phyloP scores from a whole-genome alignment of 2,329 filamentous ascomycete genomes.

The Lizonia empirigonia region DNA sequence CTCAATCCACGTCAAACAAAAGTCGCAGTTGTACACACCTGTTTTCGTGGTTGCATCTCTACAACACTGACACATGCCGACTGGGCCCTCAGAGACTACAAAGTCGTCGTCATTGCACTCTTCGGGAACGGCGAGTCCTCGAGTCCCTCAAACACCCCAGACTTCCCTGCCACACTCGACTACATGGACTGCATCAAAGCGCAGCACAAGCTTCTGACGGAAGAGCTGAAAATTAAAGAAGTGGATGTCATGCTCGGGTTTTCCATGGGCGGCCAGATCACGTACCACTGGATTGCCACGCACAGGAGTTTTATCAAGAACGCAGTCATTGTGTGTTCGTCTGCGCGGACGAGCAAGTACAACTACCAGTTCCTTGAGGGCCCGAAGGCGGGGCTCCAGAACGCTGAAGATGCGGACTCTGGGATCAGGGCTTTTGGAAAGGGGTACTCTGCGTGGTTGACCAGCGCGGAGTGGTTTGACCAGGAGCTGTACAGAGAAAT shows the following conservation, averaged over 20 bases:
- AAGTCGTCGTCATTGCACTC: constrained; percentile 58
- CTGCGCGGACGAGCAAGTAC: constrained; percentile 58
- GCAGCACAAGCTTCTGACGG: constrained; percentile 52
- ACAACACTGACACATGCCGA: constrained; percentile 56
- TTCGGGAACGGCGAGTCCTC: constrained; percentile 61
- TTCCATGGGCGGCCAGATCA: constrained; percentile 62
- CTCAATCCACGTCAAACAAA: constrained; percentile 32
- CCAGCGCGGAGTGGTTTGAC: constrained; percentile 51
- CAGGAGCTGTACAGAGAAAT: constrained; percentile 43
- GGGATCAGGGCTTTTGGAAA: constrained; percentile 47
- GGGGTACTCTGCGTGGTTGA: constrained; percentile 50
- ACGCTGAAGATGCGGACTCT: constrained; percentile 46
- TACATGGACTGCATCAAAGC: constrained; percentile 60
- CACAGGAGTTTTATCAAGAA: constrained; percentile 54
- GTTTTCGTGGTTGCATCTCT: constrained; percentile 60
- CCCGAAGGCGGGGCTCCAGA: constrained; percentile 56
- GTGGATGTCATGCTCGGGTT: constrained; percentile 60
- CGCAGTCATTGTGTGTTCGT: constrained; percentile 58
- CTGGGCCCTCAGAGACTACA: constrained; percentile 54
- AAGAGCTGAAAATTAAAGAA: constrained; percentile 51
- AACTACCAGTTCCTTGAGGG: constrained; percentile 64
- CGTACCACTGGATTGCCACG: constrained; percentile 59
- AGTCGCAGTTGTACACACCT: constrained; percentile 57
- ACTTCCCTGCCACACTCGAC: constrained; percentile 53
- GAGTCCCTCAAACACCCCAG: constrained; percentile 57